These are phyloP conservation scores for Fusarium mangiferae DNA, from an alignment of 2,329 filamentous ascomycete genomes.

Conservation along the genomic window DNA sequence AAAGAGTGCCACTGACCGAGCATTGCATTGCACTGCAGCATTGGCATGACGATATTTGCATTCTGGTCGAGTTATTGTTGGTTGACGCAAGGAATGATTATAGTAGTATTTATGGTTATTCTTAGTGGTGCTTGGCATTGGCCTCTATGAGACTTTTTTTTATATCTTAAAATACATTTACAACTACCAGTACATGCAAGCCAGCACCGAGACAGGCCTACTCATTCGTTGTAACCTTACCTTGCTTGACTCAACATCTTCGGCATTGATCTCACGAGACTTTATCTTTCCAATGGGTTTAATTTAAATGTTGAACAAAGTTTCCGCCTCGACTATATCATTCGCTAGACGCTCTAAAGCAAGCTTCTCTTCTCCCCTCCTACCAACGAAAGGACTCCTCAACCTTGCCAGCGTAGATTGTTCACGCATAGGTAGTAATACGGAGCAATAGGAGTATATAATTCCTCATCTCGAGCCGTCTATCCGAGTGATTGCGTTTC, in stretches of 20 bases:
- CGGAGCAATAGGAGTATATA: not conserved
- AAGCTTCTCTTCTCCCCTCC: not conserved
- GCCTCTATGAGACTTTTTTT: not conserved
- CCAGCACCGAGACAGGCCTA: not conserved
- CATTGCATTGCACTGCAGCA: not conserved
- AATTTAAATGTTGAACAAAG: not conserved
- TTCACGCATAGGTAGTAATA: no score
- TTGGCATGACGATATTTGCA: slow-evolving; percentile 11
- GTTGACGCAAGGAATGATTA: not conserved
- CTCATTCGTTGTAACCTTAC: not conserved
- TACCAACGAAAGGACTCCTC: not conserved
- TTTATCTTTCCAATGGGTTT: not conserved
- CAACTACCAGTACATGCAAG: not conserved
- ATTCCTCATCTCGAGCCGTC: not conserved
- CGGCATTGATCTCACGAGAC: not conserved
- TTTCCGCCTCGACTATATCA: not conserved
- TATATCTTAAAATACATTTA: not conserved
- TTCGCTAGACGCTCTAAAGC: slow-evolving; percentile 10
- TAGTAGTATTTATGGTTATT: slow-evolving; percentile 10
- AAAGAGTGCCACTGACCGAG: not conserved
- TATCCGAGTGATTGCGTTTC: slow-evolving; percentile 1
- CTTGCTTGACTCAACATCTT: not conserved
- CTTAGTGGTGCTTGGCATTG: slow-evolving; percentile 15
- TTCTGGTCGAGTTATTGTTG: slow-evolving; percentile 1
- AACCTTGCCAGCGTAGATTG: not conserved